Evolutionary conservation across 495 filamentous ascomycete species (phyloP).

Genomic region (Penicillium maclennaniae): DNA sequence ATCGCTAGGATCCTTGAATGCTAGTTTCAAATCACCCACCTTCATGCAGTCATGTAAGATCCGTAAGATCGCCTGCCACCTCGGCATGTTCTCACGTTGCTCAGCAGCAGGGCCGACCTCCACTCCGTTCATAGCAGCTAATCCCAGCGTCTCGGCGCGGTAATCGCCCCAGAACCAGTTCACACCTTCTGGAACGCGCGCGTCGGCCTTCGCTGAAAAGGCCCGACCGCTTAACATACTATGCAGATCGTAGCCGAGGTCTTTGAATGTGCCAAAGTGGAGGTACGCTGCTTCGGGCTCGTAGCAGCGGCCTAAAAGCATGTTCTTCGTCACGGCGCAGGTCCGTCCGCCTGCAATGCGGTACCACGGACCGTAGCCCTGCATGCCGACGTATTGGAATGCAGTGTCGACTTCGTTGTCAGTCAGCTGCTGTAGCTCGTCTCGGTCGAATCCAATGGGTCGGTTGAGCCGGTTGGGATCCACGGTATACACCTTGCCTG

Average conservation of each 20-base stretch:
- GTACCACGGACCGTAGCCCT: conserved; percentile 48
- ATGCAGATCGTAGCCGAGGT: conserved; percentile 30
- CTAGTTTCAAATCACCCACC: not conserved
- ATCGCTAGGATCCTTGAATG: not conserved
- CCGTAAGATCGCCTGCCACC: conserved; percentile 44
- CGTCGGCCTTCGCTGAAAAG: conserved; percentile 41
- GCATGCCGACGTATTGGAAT: conserved; percentile 41
- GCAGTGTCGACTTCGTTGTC: conserved; percentile 27
- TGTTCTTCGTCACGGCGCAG: conserved; percentile 45
- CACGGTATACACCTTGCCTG: conserved; percentile 48
- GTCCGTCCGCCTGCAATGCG: conserved; percentile 32
- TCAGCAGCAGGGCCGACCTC: conserved; percentile 43
- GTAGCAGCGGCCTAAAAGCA: conserved; percentile 53
- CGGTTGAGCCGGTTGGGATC: conserved; percentile 25
- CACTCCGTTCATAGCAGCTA: conserved; percentile 50
- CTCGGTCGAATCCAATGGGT: conserved; percentile 16
- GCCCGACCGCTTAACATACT: conserved; percentile 38
- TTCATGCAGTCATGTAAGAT: conserved; percentile 34
- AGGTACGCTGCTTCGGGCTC: conserved; percentile 47
- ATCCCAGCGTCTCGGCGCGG: conserved; percentile 50
- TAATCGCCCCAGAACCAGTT: conserved; percentile 56
- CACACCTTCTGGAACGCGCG: conserved; percentile 40
- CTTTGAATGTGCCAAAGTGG: conserved; percentile 32
- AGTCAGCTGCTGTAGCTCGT: conserved; percentile 27
- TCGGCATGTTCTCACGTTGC: conserved; percentile 34